A percentile compares a stretch with the other conserved stretches of the same genome.
Evolutionary conservation across 1,284 basidiomycete genomes (phyloP).

Genomic region (Irpex sp.): DNA sequence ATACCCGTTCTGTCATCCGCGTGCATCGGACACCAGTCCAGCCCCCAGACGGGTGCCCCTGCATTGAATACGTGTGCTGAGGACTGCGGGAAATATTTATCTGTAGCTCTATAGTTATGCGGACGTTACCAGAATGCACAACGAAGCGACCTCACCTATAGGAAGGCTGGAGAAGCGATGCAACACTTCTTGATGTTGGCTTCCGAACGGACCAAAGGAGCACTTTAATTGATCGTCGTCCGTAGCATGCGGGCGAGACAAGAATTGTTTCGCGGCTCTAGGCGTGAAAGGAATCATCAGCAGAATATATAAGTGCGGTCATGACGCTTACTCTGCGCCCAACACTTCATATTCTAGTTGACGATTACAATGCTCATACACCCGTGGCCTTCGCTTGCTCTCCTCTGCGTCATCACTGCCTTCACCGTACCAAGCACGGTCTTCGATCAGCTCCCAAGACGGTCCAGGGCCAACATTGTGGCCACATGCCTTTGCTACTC

Average conservation of each 20-base stretch:
- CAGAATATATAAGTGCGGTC: no score
- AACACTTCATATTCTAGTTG: neutral
- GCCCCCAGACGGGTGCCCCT: conserved; percentile 81
- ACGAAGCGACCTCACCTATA: conserved; percentile 37
- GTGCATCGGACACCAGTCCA: conserved; percentile 89
- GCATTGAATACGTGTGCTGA: conserved; percentile 72
- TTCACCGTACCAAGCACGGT: conserved; percentile 76
- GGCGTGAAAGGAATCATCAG: no score
- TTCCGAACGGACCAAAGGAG: conserved; percentile 55
- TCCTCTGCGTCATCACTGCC: conserved; percentile 40
- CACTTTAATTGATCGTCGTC: conserved; percentile 38
- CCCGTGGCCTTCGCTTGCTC: conserved; percentile 50
- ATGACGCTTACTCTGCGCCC: neutral
- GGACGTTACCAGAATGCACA: neutral
- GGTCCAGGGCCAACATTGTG: conserved; percentile 72
- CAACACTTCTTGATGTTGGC: conserved; percentile 48
- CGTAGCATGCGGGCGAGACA: neutral
- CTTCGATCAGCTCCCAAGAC: conserved; percentile 69
- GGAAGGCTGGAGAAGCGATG: conserved; percentile 25
- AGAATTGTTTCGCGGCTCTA: neutral
- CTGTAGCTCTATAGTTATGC: conserved; percentile 18
- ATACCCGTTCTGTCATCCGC: conserved; percentile 44
- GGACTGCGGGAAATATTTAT: conserved; percentile 41
- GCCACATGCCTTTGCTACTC: conserved; percentile 61
- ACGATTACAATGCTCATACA: conserved; percentile 31